Evolutionary conservation across 768 basidiomycete species (phyloP), one percentile per base, ranked within the genome.

Genomic region (Porphyrellus cyaneotinctus): DNA sequence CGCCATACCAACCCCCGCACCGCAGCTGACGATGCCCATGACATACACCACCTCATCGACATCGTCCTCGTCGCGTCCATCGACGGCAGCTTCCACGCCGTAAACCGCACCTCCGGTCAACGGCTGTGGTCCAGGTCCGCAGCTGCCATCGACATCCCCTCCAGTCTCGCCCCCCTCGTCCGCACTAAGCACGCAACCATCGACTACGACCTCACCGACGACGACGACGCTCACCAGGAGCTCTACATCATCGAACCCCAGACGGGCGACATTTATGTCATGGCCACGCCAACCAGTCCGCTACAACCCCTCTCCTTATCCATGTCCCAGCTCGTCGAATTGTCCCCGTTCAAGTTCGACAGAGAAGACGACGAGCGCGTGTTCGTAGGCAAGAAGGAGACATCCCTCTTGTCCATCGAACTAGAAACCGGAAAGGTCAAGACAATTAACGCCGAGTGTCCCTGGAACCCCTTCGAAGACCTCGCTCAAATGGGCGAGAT

Each of bases 171-270:
- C 0, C 87, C 89, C 1, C 84, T 93, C 52, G 80, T 91, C 49
- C 81, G 87, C 63, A 90, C 88, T 0, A 71, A 77, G 41, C 88
- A 89, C 59, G 66, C 77, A 12, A 72, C 83, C 39, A 64, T 75
- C 42, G 82, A 87, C 64, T 74, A 78, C 8, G 84, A 87, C 58
- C 59, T 78, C 41, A 76, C 70, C 12, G 77, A 78, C 54, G 84
- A 85, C 57, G 78, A 79, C 43, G 66, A 72, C 49, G 64, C 69
- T 1, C 68, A 73, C 24, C 80, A 83, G 60, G 91, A 92, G 66
- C 80, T 87, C 39, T 98, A 95, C 71, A 86, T 97, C 54, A 89
- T 97, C 47, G 95, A 97, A 64, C 95, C 95, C 0, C 89, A 94
- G 74, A 87, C 89, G 6, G 95, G 95, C 8, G 88, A 92, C 63